A percentile compares a stretch with the other conserved stretches of the same genome.
phyloP scores from a whole-genome alignment of 2,329 filamentous ascomycete genomes.

The Plectosphaerella cucumerina region DNA sequence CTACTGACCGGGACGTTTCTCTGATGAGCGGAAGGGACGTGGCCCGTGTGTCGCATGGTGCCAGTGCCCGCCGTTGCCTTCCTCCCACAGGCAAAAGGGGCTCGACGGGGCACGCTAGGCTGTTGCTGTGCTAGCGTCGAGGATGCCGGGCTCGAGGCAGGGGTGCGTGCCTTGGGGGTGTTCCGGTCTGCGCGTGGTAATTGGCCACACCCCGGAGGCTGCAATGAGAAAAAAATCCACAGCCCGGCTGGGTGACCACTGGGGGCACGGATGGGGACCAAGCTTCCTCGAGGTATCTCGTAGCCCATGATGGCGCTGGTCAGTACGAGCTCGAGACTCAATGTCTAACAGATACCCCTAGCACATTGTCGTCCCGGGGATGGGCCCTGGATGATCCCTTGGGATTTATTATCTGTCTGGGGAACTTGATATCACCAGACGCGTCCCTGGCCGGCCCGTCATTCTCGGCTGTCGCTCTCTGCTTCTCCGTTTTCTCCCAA shows the following conservation, averaged over 20 bases:
- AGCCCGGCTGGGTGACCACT: not conserved
- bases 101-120: not conserved
- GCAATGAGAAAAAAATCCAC: constrained; percentile 2
- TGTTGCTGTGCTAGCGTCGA: not conserved
- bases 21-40: not conserved
- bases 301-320: too few species aligned
- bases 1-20: not conserved
- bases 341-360: constrained; percentile 2
- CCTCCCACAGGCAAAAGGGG: constrained; percentile 4
- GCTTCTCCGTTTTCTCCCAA: constrained; percentile 8
- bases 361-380: not conserved
- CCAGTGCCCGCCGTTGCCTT: not conserved
- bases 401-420: not conserved
- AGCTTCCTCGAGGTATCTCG: not conserved
- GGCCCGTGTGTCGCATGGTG: not conserved
- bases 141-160: constrained; percentile 1
- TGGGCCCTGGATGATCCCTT: not conserved
- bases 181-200: not conserved
- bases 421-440: not conserved
- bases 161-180: not conserved
- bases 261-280: constrained; percentile 1
- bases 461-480: constrained; percentile 6
- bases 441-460: not conserved
- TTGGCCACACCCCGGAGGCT: not conserved
- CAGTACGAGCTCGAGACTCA: not conserved